Base-by-base conservation (phyloP, 208 protist species). In the Crithidia bombi region DNA sequence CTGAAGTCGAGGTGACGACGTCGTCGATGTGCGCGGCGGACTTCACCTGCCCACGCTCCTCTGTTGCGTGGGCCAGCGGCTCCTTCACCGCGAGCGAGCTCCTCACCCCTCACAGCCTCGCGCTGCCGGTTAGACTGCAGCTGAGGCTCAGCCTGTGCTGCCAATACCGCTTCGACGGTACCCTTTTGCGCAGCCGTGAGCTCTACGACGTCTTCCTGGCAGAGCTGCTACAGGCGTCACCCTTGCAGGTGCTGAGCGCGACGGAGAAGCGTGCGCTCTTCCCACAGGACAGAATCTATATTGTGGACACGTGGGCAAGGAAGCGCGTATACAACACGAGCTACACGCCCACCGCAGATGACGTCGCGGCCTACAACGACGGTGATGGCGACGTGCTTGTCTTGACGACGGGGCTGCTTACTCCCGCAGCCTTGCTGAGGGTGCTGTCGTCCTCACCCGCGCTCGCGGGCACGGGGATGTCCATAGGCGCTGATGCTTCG, bases 321-420 rank as follows among this genome's bases (percentile, higher is more conserved):
- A 46, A 50, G 39, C 71, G 56, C 0, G 70, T 69, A 23, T 94
- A 88, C 76, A 62, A 86, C 52, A 39, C 69, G 25, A 57, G 36
- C 17, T 86, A 79, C 65, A 44, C 51, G 2, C 71, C 57, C 6
- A 86, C 85, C 0, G 78, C 67, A 17, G 67, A 58, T 17, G 91
- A 93, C 47, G 68, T 63, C 12, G 51, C 66, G 21, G 30, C 58
- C 7, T 38, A 69, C 50, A 89, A 91, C 65, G 84, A 95, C 41
- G 85, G 84, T 0, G 89, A 94, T 54, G 92, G 92, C 3, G 90
- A 96, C 49, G 92, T 96, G n/a, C 69, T 96, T 35, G 32, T 91
- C 10, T 84, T 96, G 71, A 66, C 85, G 23, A 93, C 84, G 12
- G 92, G 92, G 0, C 55, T 61, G 15, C 61, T 95, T 5, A 52